Conservation (phyloP, 192 early-diverging fungal species). For the Podila epicladia region DNA sequence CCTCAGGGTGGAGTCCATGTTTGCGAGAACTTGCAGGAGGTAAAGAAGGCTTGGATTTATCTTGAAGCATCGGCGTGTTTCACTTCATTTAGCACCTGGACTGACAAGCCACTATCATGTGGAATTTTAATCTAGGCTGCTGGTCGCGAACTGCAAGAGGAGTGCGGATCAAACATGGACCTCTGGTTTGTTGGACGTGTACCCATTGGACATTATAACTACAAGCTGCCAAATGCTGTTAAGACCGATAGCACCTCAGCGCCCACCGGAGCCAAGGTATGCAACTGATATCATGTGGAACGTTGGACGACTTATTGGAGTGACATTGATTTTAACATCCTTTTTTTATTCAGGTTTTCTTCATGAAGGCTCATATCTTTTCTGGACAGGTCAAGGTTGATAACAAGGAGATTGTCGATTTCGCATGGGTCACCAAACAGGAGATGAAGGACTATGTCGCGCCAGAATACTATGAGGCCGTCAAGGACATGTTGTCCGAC, state of each 20-base stretch:
- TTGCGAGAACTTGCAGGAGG: conserved; percentile 78
- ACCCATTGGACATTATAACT: conserved; percentile 79
- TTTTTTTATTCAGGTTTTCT: conserved; percentile 70
- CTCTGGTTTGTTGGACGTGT: conserved; percentile 88
- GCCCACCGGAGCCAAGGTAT: conserved; percentile 59
- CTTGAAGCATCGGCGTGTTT: background rate
- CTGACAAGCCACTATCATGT: background rate
- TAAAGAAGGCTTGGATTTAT: conserved; percentile 23
- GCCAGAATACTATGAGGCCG: conserved; percentile 59
- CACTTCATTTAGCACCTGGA: too few relatives aligned
- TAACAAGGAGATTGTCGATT: conserved; percentile 67
- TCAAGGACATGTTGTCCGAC: conserved; percentile 64
- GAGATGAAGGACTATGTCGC: conserved; percentile 66
- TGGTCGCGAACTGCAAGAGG: conserved; percentile 71
- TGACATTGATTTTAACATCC: background rate
- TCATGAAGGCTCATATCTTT: conserved; percentile 86
- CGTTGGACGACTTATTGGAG: background rate
- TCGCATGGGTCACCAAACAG: conserved; percentile 80
- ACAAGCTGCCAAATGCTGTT: conserved; percentile 42
- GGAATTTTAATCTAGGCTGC: conserved; percentile 69
- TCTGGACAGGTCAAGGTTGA: conserved; percentile 75
- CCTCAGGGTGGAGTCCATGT: conserved; percentile 71
- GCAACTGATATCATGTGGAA: background rate
- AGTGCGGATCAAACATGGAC: conserved; percentile 81
- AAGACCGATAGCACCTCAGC: conserved; percentile 25